Evolutionary conservation across 352 stramenopile species (phyloP).

Genomic region (Globisporangium barbulae): DNA sequence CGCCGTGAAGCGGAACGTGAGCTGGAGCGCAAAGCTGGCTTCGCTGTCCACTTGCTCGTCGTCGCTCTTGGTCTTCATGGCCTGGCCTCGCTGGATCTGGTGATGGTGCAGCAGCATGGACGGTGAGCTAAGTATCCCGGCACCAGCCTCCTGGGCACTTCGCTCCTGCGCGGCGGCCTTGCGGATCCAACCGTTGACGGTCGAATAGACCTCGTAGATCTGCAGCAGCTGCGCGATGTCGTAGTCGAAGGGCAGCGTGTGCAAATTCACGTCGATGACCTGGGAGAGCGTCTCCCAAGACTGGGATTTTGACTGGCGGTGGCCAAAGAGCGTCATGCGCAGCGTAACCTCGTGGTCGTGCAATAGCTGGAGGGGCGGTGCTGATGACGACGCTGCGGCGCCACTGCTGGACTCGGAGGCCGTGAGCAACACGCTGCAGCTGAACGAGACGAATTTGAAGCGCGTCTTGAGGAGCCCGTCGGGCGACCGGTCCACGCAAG

Average conservation of each 20-base stretch:
- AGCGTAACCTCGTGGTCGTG: conserved; percentile 43
- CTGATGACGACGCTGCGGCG: neutral
- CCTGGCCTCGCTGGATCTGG: conserved; percentile 7
- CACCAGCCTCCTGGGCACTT: neutral
- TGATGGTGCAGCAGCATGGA: neutral
- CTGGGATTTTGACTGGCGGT: conserved; percentile 32
- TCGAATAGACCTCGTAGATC: conserved; percentile 20
- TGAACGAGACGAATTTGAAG: conserved; percentile 60
- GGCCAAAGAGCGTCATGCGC: conserved; percentile 54
- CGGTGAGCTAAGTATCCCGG: neutral
- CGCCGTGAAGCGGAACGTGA: conserved; percentile 47
- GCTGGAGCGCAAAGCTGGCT: conserved; percentile 46
- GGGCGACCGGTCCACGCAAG: conserved; percentile 54
- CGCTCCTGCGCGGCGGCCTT: conserved; percentile 3
- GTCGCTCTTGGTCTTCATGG: neutral
- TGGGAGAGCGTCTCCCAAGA: conserved; percentile 50
- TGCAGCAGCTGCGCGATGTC: conserved; percentile 35
- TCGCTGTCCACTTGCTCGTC: conserved; percentile 10
- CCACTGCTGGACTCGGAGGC: neutral
- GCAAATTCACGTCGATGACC: conserved; percentile 57
- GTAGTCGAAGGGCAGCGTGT: conserved; percentile 41
- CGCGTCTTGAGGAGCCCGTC: conserved; percentile 60
- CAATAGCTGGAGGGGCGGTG: conserved; percentile 26
- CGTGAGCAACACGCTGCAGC: conserved; percentile 39
- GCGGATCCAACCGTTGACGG: conserved; percentile 12